These are phyloP conservation scores for Cornus kousa DNA, from an alignment of 148 eudicot genomes.

Conservation along the genomic window DNA sequence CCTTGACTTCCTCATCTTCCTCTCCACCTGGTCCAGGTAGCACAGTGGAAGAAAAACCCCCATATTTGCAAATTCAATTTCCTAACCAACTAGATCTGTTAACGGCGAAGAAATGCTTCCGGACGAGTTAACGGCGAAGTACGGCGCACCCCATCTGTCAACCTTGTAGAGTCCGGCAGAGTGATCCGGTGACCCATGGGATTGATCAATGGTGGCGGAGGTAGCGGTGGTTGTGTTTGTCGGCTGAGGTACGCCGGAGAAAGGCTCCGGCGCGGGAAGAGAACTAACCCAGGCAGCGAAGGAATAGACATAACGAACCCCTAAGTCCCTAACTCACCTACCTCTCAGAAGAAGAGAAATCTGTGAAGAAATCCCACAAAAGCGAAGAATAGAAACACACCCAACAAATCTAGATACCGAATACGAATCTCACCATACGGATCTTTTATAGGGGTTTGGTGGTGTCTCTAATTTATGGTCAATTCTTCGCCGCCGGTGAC, in stretches of 20 bases:
- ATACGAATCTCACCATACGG: conserved; percentile 2
- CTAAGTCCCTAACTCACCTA: conserved; percentile 72
- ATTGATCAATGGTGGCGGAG: conserved; percentile 3
- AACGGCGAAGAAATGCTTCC: no score
- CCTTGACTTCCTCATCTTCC: no score
- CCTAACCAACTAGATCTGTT: no score
- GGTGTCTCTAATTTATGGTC: no score
- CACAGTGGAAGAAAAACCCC: no score
- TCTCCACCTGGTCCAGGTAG: no score
- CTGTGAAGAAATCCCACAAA: not conserved
- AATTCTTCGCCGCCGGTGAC: no score
- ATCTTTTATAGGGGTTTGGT: no score
- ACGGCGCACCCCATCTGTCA: no score
- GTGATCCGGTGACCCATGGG: conserved; percentile 54
- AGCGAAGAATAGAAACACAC: not conserved
- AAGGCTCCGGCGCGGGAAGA: conserved; percentile 58
- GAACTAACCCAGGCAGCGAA: conserved; percentile 28
- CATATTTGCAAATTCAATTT: no score
- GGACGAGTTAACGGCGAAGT: no score
- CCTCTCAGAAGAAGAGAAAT: conserved; percentile 51
- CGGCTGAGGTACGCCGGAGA: conserved; percentile 40
- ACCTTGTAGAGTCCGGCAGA: conserved; percentile 60
- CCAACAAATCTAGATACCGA: conserved; percentile 26
- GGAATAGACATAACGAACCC: conserved; percentile 19
- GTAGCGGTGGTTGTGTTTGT: conserved; percentile 19